Evolutionary conservation across 192 early-diverging fungal species (phyloP).

Genomic region (Mortierella antarctica): DNA sequence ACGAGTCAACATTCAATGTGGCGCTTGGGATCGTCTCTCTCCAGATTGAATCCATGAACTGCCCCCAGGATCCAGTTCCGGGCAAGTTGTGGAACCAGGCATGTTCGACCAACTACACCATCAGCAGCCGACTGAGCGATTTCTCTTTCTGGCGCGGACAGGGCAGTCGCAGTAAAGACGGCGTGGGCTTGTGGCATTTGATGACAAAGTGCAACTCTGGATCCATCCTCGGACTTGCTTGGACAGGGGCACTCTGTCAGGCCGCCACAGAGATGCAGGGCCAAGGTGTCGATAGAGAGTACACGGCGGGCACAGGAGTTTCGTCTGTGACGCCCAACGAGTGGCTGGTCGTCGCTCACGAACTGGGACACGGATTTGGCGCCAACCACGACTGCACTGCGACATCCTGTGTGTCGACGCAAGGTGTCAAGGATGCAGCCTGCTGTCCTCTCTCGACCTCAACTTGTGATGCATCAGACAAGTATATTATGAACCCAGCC

Average conservation of each 20-base stretch:
- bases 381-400: slow-evolving; percentile 89
- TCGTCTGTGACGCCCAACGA: slow-evolving; percentile 83
- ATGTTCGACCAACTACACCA: slow-evolving; percentile 75
- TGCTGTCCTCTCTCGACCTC: slow-evolving; percentile 78
- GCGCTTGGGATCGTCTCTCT: slow-evolving; percentile 81
- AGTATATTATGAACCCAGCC: slow-evolving; percentile 80
- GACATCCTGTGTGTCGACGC: slow-evolving; percentile 65
- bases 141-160: slow-evolving; percentile 88
- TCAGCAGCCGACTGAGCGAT: slow-evolving; percentile 81
- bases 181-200: slow-evolving; percentile 89
- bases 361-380: slow-evolving; percentile 86
- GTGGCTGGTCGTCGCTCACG: slow-evolving; percentile 96
- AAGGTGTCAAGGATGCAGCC: slow-evolving; percentile 33
- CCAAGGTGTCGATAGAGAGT: slow-evolving; percentile 12
- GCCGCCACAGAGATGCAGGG: slow-evolving; percentile 59
- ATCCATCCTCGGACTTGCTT: slow-evolving; percentile 80
- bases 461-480: slow-evolving; percentile 68
- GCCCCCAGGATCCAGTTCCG: slow-evolving; percentile 55
- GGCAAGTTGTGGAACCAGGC: slow-evolving; percentile 77
- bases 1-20: slow-evolving; percentile 87
- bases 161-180: slow-evolving; percentile 61
- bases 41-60: slow-evolving; percentile 69
- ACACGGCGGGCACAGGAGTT: slow-evolving; percentile 86
- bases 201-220: slow-evolving; percentile 78
- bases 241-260: slow-evolving; percentile 79